These are phyloP conservation scores for Arabidopsis hybrid DNA, from an alignment of 441 rosid species.

Conservation along the genomic window DNA sequence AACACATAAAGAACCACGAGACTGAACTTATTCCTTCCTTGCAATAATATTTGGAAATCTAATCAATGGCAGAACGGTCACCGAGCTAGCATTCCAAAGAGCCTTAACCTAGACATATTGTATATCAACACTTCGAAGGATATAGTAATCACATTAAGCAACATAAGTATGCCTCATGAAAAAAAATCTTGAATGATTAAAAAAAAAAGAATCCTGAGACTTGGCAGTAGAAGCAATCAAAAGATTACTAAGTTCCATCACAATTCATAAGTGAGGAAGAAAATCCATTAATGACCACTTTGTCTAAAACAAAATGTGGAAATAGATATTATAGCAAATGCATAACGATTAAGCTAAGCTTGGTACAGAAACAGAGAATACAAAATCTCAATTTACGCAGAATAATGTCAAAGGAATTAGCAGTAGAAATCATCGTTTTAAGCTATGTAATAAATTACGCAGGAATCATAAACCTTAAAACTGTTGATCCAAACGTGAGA, in stretches of 20 bases:
- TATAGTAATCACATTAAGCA: not conserved
- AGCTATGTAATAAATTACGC: not conserved
- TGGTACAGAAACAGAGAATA: not conserved
- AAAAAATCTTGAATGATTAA: not conserved
- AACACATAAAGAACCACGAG: conserved; percentile 6
- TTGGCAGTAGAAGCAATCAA: not conserved
- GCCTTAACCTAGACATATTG: not conserved
- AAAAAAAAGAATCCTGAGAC: not conserved
- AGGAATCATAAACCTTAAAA: not conserved
- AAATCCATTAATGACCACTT: not conserved
- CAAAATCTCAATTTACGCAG: not conserved
- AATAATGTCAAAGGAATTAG: not conserved
- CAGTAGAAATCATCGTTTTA: not conserved
- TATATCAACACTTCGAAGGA: not conserved
- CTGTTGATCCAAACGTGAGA: not conserved
- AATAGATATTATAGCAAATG: not conserved
- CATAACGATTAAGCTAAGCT: not conserved
- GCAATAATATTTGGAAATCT: not conserved
- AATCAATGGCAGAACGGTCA: conserved; percentile 1
- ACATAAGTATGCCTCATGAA: not conserved
- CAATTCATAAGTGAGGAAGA: not conserved
- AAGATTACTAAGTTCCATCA: not conserved
- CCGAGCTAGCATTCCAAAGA: not conserved
- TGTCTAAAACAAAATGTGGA: not conserved
- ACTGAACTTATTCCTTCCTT: conserved; percentile 4